These are phyloP conservation scores for Solanum hybrid DNA, from an alignment of 305 asterid species.

Conservation along the genomic window DNA sequence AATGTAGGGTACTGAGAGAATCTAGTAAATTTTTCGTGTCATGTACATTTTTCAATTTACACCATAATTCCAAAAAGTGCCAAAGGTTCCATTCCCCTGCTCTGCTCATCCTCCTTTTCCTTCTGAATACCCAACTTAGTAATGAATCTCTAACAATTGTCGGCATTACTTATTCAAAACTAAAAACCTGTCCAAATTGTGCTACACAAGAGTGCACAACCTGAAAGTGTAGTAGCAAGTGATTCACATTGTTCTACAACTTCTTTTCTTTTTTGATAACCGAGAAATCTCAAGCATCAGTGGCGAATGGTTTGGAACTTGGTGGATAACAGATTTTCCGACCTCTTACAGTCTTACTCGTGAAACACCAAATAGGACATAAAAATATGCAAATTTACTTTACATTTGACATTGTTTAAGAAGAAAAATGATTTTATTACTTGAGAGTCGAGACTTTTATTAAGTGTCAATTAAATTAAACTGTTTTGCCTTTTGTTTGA, in stretches of 20 bases:
- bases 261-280: not conserved
- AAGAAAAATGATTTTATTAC: not conserved
- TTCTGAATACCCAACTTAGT: not conserved
- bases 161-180: not conserved
- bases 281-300: not conserved
- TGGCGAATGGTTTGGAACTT: not conserved
- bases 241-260: not conserved
- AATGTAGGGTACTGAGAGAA: not conserved
- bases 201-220: not conserved
- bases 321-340: not conserved
- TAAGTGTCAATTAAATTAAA: not conserved
- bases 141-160: not conserved
- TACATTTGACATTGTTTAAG: not conserved
- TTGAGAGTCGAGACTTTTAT: not conserved
- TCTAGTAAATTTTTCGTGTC: not conserved
- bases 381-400: not conserved
- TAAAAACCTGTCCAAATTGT: not conserved
- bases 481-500: not conserved
- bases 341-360: not conserved
- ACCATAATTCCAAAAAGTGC: not conserved
- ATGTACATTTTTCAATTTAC: not conserved
- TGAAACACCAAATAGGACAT: not conserved
- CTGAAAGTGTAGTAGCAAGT: not conserved
- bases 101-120: not conserved
- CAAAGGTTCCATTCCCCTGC: not conserved